Conservation (phyloP, 352 stramenopile species). For the Phytophthora citricola region DNA sequence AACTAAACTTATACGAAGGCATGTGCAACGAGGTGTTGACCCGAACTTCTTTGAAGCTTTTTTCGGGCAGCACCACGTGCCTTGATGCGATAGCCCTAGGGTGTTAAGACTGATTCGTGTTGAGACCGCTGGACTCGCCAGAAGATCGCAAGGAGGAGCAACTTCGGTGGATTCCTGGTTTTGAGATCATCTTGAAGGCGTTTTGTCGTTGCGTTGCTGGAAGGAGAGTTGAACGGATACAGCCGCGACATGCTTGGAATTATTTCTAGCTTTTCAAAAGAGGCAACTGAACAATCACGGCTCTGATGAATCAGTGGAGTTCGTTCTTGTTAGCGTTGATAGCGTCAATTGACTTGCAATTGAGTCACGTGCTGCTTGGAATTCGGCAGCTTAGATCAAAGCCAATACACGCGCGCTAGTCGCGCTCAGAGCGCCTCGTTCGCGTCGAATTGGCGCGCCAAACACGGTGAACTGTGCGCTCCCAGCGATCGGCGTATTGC, state of each 20-base stretch:
- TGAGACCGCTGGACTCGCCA: conserved; percentile 20
- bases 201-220: conserved; percentile 16
- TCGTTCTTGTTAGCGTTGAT: no score
- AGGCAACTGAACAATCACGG: no score
- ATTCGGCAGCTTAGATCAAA: neutral
- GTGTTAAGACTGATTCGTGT: neutral
- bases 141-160: conserved; percentile 25
- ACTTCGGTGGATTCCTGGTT: conserved; percentile 16
- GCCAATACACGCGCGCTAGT: conserved; percentile 10
- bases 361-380: no score
- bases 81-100: neutral
- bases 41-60: neutral
- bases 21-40: conserved; percentile 1
- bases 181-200: conserved; percentile 12
- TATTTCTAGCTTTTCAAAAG: no score
- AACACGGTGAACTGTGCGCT: neutral
- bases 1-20: conserved; percentile 2
- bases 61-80: neutral
- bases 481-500: conserved; percentile 27
- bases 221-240: conserved; percentile 19
- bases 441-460: neutral
- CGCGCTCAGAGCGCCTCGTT: conserved; percentile 16
- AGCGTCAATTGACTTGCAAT: no score
- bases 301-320: no score
- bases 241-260: conserved; percentile 8